Conservation (phyloP, 805 yeast species). For the Teunomyces barrocoloradensis region DNA sequence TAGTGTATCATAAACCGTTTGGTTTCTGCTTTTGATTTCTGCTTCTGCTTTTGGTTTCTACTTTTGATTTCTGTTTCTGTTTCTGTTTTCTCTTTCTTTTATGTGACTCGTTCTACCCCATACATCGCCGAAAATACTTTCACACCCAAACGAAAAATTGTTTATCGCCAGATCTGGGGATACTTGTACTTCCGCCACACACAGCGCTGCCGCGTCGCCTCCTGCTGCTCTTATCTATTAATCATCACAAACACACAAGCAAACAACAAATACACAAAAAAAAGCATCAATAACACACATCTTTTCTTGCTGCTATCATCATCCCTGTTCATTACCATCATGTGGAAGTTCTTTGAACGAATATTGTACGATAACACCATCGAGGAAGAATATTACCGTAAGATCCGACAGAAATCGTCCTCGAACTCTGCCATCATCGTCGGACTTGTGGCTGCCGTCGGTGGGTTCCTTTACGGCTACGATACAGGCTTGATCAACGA, state of each 20-base stretch:
- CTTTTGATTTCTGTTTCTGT: no score
- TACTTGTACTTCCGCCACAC: background rate
- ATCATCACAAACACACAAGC: background rate
- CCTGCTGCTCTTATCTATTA: background rate
- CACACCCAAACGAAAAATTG: background rate
- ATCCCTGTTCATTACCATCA: background rate
- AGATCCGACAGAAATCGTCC: conserved; percentile 47
- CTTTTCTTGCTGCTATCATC: background rate
- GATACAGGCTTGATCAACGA: conserved; percentile 87
- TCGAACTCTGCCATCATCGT: conserved; percentile 66
- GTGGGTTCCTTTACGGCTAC: conserved; percentile 86
- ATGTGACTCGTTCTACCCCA: background rate
- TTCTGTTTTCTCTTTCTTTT: no score
- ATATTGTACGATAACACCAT: conserved; percentile 34
- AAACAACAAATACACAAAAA: background rate
- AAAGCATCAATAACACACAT: no score
- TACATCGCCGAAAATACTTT: background rate
- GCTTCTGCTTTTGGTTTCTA: no score
- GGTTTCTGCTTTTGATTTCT: no score
- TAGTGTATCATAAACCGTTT: no score
- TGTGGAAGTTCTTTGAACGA: conserved; percentile 16
- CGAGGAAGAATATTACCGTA: conserved; percentile 35
- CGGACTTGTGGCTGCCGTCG: conserved; percentile 83
- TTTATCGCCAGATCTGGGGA: conserved; percentile 1
- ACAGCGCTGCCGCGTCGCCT: background rate